phyloP scores from a whole-genome alignment of 345 rosid species.

The Ceriops tagal region DNA sequence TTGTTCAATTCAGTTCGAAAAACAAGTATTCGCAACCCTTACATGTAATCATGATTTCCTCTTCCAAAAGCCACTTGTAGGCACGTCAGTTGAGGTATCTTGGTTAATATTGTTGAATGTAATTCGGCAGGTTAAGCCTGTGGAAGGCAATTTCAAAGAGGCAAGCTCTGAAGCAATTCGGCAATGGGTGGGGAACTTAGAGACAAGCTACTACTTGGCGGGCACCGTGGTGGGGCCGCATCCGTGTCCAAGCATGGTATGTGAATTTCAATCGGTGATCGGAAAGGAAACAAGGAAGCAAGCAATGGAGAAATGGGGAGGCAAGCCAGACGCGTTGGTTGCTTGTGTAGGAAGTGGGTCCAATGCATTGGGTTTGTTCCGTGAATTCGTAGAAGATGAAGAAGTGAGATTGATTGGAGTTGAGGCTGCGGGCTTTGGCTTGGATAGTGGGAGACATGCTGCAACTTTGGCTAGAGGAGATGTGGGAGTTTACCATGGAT shows the following conservation, averaged over 20 bases:
- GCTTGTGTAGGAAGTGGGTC: conserved; percentile 90
- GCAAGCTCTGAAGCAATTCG: conserved; percentile 77
- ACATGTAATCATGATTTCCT: too few species aligned
- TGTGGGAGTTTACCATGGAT: conserved; percentile 80
- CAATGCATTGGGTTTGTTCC: conserved; percentile 77
- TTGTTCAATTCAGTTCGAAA: too few species aligned
- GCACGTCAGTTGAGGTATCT: too few species aligned
- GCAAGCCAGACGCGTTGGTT: conserved; percentile 71
- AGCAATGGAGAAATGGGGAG: conserved; percentile 78
- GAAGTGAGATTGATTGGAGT: conserved; percentile 74
- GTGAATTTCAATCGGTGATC: conserved; percentile 78
- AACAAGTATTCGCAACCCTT: too few species aligned
- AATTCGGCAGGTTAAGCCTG: conserved; percentile 43
- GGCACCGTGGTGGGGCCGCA: conserved; percentile 87
- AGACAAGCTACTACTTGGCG: conserved; percentile 39
- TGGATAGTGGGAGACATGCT: conserved; percentile 67
- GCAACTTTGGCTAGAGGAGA: conserved; percentile 78
- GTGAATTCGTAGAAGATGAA: conserved; percentile 57
- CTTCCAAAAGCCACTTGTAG: too few species aligned
- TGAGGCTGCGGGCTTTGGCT: conserved; percentile 79
- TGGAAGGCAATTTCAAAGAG: conserved; percentile 61
- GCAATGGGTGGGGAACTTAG: conserved; percentile 51
- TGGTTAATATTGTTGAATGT: neutral
- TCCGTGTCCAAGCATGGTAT: conserved; percentile 73
- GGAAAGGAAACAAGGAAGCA: conserved; percentile 83